Evolutionary conservation across 345 rosid species (phyloP).

Genomic region (Punica granatum): DNA sequence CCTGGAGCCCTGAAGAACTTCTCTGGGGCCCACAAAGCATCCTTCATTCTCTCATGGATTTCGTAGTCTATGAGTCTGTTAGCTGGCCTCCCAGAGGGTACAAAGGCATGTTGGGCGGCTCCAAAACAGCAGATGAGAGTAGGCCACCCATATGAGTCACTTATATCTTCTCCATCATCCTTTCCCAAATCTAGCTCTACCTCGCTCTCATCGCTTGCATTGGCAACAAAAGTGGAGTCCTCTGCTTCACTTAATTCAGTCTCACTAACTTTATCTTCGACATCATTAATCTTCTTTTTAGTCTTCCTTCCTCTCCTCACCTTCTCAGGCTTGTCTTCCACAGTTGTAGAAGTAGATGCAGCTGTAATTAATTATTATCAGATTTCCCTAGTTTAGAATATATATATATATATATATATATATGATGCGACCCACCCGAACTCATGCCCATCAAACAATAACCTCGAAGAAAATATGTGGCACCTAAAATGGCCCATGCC

Average conservation of each 20-base stretch:
- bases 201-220: slow-evolving; percentile 43
- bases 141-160: slow-evolving; percentile 81
- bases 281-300: slow-evolving; percentile 6
- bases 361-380: slow-evolving; percentile 20
- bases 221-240: slow-evolving; percentile 26
- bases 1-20: slow-evolving; percentile 75
- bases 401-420: too few relatives aligned
- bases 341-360: slow-evolving; percentile 27
- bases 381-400: slow-evolving; percentile 1
- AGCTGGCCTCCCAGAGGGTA: slow-evolving; percentile 80
- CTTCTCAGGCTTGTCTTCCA: slow-evolving; percentile 49
- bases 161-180: slow-evolving; percentile 58
- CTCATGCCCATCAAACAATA: background rate
- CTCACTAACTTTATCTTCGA: slow-evolving; percentile 29
- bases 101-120: slow-evolving; percentile 78
- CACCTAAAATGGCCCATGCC: too few relatives aligned
- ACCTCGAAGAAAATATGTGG: background rate
- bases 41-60: slow-evolving; percentile 55
- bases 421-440: background rate
- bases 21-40: slow-evolving; percentile 65
- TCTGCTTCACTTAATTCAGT: slow-evolving; percentile 36
- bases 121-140: slow-evolving; percentile 97
- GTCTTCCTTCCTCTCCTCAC: slow-evolving; percentile 28
- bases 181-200: slow-evolving; percentile 51
- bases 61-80: slow-evolving; percentile 72